Percentiles rank a stretch among this genome's conserved stretches.
phyloP scores from a whole-genome alignment of 768 basidiomycete genomes.

The Sporobolomyces roseus region DNA sequence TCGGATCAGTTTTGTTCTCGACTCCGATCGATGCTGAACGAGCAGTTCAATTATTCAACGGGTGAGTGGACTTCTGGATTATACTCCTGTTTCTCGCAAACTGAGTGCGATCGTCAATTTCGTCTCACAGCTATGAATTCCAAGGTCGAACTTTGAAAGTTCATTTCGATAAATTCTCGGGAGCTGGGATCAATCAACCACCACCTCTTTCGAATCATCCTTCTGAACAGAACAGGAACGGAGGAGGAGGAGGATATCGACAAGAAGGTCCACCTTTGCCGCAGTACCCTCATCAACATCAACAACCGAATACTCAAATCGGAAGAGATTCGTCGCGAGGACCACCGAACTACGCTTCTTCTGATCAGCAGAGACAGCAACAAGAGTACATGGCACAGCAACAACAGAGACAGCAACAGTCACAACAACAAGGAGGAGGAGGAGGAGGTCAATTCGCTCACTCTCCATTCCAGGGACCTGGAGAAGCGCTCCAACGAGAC shows the following conservation, averaged over 20 bases:
- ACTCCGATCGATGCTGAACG: conserved; percentile 76
- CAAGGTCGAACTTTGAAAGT: conserved; percentile 84
- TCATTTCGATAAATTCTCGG: conserved; percentile 73
- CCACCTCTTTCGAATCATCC: too few species aligned
- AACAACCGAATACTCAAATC: too few species aligned
- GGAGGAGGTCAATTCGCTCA: background rate
- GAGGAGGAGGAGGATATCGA: too few species aligned
- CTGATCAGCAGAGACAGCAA: too few species aligned
- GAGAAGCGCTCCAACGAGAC: background rate
- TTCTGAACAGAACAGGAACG: too few species aligned
- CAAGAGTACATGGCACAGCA: too few species aligned
- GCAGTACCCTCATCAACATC: conserved; percentile 1
- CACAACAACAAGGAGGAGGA: background rate
- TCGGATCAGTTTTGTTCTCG: conserved; percentile 84
- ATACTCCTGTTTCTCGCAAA: background rate
- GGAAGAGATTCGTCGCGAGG: too few species aligned
- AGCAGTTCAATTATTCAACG: conserved; percentile 83
- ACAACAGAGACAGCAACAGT: conserved; percentile 8
- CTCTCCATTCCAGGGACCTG: too few species aligned
- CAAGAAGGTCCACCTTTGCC: too few species aligned
- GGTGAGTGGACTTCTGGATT: too few species aligned
- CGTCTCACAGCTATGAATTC: conserved; percentile 71
- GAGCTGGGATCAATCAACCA: conserved; percentile 7
- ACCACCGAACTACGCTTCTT: too few species aligned
- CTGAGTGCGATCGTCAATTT: too few species aligned